phyloP scores from a whole-genome alignment of 1,284 basidiomycete genomes.

The Ustilago loliicola region DNA sequence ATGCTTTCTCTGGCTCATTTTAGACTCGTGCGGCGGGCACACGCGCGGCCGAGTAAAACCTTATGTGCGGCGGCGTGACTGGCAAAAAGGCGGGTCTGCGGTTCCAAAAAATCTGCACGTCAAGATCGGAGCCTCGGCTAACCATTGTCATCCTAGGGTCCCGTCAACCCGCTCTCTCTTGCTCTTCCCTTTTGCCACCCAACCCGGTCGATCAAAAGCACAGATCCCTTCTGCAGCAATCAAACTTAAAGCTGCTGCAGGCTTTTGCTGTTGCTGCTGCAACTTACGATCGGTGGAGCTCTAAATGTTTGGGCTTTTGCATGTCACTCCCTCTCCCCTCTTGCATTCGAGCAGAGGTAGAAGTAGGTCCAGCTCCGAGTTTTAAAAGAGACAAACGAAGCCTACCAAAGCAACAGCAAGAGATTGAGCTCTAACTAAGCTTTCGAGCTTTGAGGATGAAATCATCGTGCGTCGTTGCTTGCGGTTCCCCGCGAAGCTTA shows the following conservation, averaged over 20 bases:
- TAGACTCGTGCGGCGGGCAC: neutral
- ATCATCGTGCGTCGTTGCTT: conserved; percentile 18
- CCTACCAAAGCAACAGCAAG: neutral
- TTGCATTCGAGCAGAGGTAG: neutral
- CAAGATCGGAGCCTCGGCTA: conserved; percentile 40
- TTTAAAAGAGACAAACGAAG: neutral
- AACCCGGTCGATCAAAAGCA: conserved; percentile 8
- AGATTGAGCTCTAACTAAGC: conserved; percentile 1
- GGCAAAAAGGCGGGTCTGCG: conserved; percentile 31
- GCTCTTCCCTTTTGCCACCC: neutral
- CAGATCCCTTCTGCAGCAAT: neutral
- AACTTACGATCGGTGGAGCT: conserved; percentile 38
- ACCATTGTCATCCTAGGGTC: neutral
- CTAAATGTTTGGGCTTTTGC: conserved; percentile 13
- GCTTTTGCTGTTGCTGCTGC: conserved; percentile 7
- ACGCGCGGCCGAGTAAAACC: neutral
- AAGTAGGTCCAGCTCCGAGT: neutral
- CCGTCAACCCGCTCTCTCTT: neutral
- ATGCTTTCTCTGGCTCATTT: no score
- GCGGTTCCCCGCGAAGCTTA: neutral
- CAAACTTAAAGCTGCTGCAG: neutral
- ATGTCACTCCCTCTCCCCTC: neutral
- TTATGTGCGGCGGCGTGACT: conserved; percentile 3
- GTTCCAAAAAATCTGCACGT: conserved; percentile 32
- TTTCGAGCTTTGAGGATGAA: neutral